phyloP scores from a whole-genome alignment of 2,329 filamentous ascomycete species.

The Fusarium chlamydosporum region DNA sequence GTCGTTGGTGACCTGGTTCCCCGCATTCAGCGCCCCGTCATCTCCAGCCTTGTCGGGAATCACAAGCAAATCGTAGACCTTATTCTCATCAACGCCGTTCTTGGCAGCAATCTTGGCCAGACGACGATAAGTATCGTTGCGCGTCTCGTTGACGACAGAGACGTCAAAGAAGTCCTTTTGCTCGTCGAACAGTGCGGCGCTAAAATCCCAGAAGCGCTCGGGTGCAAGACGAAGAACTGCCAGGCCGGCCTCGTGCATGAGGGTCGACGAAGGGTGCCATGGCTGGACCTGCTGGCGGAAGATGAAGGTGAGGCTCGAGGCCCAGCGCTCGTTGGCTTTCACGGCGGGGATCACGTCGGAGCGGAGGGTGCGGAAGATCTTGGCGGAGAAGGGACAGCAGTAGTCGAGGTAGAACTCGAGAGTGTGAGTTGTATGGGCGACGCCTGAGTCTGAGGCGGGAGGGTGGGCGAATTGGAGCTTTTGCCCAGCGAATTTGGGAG shows the following conservation, averaged over 20 bases:
- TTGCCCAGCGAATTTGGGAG: slow-evolving; percentile 82
- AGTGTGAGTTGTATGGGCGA: slow-evolving; percentile 67
- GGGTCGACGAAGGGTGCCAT: slow-evolving; percentile 90
- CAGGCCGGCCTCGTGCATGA: slow-evolving; percentile 85
- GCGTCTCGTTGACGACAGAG: slow-evolving; percentile 83
- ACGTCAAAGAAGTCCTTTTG: slow-evolving; percentile 89
- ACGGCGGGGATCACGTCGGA: slow-evolving; percentile 75
- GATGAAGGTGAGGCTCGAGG: slow-evolving; percentile 76
- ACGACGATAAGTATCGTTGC: slow-evolving; percentile 86
- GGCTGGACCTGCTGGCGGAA: slow-evolving; percentile 94
- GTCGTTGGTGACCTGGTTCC: slow-evolving; percentile 87
- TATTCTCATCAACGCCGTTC: slow-evolving; percentile 78
- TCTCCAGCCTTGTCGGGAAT: slow-evolving; percentile 76
- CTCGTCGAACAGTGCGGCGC: slow-evolving; percentile 72
- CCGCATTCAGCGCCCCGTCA: slow-evolving; percentile 79
- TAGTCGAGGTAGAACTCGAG: slow-evolving; percentile 86
- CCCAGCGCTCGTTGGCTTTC: slow-evolving; percentile 69
- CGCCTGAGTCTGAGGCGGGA: slow-evolving; percentile 53
- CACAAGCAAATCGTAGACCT: slow-evolving; percentile 76
- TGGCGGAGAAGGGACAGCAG: slow-evolving; percentile 81
- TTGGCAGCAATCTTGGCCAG: slow-evolving; percentile 79
- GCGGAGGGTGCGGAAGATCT: slow-evolving; percentile 83
- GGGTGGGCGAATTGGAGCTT: slow-evolving; percentile 68
- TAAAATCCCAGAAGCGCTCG: slow-evolving; percentile 84
- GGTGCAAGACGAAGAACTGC: slow-evolving; percentile 81